Conservation (phyloP, 352 stramenopile species). For the Globisporangium heterothallicum region DNA sequence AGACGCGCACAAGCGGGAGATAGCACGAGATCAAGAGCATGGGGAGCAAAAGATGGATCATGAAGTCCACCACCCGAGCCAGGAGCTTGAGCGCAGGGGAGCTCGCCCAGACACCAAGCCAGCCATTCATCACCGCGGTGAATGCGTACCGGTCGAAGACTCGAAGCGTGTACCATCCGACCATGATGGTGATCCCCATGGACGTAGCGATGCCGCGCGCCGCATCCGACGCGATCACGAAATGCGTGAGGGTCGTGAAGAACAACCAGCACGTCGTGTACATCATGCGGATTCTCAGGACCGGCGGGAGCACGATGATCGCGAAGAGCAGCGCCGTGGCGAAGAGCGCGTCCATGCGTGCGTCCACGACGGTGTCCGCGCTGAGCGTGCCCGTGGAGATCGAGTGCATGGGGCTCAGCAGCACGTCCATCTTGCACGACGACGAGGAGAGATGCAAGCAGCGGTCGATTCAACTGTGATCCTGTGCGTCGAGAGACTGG, state of each 20-base stretch:
- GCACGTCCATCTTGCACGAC: constrained; percentile 30
- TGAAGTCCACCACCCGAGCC: constrained; percentile 50
- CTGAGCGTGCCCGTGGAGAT: constrained; percentile 5
- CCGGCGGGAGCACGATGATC: constrained; percentile 47
- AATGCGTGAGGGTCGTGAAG: constrained; percentile 53
- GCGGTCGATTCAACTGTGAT: too few species aligned
- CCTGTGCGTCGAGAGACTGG: too few species aligned
- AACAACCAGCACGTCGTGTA: constrained; percentile 77
- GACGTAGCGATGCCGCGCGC: constrained; percentile 69
- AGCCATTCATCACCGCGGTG: constrained; percentile 63
- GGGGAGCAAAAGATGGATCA: constrained; percentile 63
- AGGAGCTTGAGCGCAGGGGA: constrained; percentile 56
- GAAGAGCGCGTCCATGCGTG: constrained; percentile 38
- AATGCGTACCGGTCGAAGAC: constrained; percentile 76
- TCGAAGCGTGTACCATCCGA: constrained; percentile 80
- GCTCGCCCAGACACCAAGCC: constrained; percentile 71
- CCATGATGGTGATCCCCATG: constrained; percentile 83
- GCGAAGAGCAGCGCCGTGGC: constrained; percentile 54
- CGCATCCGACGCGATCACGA: constrained; percentile 40
- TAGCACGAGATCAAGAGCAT: constrained; percentile 77
- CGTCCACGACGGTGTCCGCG: constrained; percentile 10
- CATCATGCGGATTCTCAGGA: constrained; percentile 63
- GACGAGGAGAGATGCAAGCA: too few species aligned
- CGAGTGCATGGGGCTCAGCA: constrained; percentile 16
- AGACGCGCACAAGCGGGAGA: constrained; percentile 64